Percentiles rank a stretch among this genome's conserved stretches.
Conservation (phyloP, 768 basidiomycete species). For the Russula griseocarnosa region DNA sequence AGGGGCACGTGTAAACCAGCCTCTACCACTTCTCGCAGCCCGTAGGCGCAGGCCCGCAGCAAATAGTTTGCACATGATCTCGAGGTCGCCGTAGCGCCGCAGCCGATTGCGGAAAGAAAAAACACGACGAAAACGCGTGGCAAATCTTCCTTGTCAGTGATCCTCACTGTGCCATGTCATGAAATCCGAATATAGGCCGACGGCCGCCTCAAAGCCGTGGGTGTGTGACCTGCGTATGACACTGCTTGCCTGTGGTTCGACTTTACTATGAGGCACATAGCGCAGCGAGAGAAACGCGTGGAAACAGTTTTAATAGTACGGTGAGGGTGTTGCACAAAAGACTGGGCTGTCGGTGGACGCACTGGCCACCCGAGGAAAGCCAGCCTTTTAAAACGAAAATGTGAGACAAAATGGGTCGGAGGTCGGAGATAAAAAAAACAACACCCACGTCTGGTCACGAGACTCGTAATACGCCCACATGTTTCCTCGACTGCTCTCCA, state of each 20-base stretch:
- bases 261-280: neutral
- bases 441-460: neutral
- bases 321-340: neutral
- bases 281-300: neutral
- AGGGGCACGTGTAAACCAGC: neutral
- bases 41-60: too few species aligned
- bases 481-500: neutral
- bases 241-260: neutral
- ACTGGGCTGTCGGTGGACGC: too few species aligned
- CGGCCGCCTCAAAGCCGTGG: too few species aligned
- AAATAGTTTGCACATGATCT: conserved; percentile 6
- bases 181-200: conserved; percentile 5
- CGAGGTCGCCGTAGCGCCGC: conserved; percentile 12
- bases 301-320: too few species aligned
- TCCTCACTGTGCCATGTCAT: neutral
- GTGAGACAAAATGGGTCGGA: neutral
- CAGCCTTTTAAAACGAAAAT: neutral
- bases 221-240: neutral
- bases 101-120: conserved; percentile 4
- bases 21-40: neutral
- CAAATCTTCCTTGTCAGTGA: neutral
- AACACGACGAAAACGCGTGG: conserved; percentile 14
- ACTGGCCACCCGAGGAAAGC: too few species aligned
- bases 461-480: neutral
- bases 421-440: neutral